Conservation (phyloP, 345 rosid genomes). For the Jatropha curcas region DNA sequence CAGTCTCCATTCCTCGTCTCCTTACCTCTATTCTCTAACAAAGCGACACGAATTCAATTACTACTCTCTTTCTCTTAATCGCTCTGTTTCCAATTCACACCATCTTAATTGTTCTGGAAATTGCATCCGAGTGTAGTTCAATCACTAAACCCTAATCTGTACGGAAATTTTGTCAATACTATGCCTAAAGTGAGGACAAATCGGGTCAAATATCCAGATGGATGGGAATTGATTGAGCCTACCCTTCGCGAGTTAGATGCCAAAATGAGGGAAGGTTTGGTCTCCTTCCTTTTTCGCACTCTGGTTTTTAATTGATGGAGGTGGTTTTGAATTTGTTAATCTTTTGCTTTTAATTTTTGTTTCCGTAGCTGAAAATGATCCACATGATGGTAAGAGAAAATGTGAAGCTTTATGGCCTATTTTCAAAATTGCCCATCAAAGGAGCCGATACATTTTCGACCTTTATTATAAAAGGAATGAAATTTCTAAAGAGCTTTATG, state of each 20-base stretch:
- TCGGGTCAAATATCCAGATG: conserved; percentile 64
- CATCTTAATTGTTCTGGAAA: no score
- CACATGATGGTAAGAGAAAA: conserved; percentile 81
- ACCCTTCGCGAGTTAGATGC: conserved; percentile 63
- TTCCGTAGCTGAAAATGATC: conserved; percentile 69
- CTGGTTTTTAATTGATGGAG: background rate
- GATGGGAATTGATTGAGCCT: conserved; percentile 85
- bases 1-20: no score
- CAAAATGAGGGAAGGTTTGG: conserved; percentile 77
- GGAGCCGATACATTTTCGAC: conserved; percentile 72
- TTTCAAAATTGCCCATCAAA: conserved; percentile 74
- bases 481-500: conserved; percentile 73
- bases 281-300: background rate
- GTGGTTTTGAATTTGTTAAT: background rate
- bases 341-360: background rate
- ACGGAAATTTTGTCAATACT: no score
- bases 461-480: conserved; percentile 63
- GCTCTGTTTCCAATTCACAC: no score
- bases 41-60: no score
- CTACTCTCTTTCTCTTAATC: no score
- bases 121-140: no score
- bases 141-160: no score
- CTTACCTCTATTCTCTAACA: no score
- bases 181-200: conserved; percentile 85
- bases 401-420: conserved; percentile 81